Conservation (phyloP, 129 eudicot species). For the Saussurea involucrata region DNA sequence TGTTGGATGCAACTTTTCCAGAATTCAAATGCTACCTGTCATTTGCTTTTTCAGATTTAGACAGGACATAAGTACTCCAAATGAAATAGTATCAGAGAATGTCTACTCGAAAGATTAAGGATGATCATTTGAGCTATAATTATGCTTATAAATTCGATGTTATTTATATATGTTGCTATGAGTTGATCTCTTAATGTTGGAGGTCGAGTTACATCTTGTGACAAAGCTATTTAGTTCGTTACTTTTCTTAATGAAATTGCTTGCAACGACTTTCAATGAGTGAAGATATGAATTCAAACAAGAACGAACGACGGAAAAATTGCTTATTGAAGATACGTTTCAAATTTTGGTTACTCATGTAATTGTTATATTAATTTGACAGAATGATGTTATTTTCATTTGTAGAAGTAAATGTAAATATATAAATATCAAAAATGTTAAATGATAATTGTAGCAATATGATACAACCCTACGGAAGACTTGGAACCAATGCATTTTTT, state of each 20-base stretch:
- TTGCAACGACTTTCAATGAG: background rate
- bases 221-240: background rate
- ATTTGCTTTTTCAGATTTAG: constrained; percentile 26
- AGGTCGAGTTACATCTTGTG: background rate
- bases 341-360: too few relatives aligned
- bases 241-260: background rate
- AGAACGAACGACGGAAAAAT: too few relatives aligned
- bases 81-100: background rate
- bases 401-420: too few relatives aligned
- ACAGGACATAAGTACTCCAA: background rate
- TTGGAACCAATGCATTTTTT: too few relatives aligned
- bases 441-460: too few relatives aligned
- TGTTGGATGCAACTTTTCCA: constrained; percentile 45
- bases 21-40: constrained; percentile 36
- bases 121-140: background rate
- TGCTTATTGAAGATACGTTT: too few relatives aligned
- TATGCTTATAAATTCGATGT: background rate
- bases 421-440: too few relatives aligned
- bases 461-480: too few relatives aligned
- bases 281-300: background rate
- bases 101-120: background rate
- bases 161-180: too few relatives aligned
- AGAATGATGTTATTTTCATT: too few relatives aligned
- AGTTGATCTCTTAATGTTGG: background rate
- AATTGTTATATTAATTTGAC: too few relatives aligned